phyloP scores from a whole-genome alignment of 345 rosid genomes.

The Psidium friedrichsthalianum region DNA sequence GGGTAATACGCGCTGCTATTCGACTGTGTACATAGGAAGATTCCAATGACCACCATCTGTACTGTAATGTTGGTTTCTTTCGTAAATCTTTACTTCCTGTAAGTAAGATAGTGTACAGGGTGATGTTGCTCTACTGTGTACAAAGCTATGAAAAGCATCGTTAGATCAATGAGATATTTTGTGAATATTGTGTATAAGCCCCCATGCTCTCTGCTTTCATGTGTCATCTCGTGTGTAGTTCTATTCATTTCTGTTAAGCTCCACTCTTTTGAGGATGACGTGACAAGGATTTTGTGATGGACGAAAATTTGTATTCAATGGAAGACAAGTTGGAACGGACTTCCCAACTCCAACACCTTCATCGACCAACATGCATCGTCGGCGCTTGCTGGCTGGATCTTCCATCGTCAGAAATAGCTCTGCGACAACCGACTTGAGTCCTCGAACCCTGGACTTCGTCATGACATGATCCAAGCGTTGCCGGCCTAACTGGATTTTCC shows the following conservation, averaged over 20 bases:
- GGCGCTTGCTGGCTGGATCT: background rate
- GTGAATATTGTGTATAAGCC: background rate
- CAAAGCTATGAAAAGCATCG: slow-evolving; percentile 4
- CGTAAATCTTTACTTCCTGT: slow-evolving; percentile 2
- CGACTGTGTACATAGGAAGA: slow-evolving; percentile 1
- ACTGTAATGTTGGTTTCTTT: background rate
- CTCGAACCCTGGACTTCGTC: background rate
- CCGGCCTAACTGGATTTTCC: background rate
- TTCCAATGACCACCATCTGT: background rate
- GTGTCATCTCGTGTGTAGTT: background rate
- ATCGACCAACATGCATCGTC: background rate
- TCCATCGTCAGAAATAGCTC: background rate
- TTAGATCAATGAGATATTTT: background rate
- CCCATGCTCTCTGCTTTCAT: background rate
- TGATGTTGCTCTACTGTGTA: slow-evolving; percentile 5
- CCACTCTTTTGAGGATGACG: background rate
- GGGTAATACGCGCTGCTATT: background rate
- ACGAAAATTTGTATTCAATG: background rate
- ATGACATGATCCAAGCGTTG: background rate
- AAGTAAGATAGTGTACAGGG: slow-evolving; percentile 9
- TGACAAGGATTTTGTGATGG: background rate
- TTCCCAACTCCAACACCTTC: background rate
- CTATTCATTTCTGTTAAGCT: background rate
- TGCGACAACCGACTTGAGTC: background rate
- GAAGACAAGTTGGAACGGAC: background rate